These are phyloP conservation scores for Nasturtium officinale DNA, from an alignment of 345 rosid species.

Conservation along the genomic window DNA sequence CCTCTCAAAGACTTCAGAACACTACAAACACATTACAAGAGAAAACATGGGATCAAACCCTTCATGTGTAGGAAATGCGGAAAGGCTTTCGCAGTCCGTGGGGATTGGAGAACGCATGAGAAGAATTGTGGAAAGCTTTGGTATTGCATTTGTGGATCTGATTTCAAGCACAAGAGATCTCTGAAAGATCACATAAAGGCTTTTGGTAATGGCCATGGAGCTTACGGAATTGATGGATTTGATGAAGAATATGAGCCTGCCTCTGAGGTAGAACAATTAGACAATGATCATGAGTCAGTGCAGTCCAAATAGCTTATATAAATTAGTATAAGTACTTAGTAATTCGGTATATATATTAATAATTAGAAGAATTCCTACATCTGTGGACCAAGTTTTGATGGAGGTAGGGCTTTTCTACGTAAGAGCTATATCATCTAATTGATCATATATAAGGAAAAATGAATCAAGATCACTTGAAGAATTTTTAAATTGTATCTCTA, in stretches of 20 bases:
- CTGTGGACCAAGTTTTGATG: constrained; percentile 44
- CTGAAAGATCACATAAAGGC: constrained; percentile 74
- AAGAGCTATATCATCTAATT: constrained; percentile 39
- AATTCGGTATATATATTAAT: constrained; percentile 27
- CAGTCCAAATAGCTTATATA: constrained; percentile 42
- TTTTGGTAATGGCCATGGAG: constrained; percentile 74
- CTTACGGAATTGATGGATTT: constrained; percentile 47
- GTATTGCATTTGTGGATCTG: constrained; percentile 79
- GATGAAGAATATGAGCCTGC: constrained; percentile 65
- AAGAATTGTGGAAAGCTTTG: constrained; percentile 85
- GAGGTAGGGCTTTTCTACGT: constrained; percentile 33
- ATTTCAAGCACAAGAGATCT: constrained; percentile 82
- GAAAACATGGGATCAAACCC: constrained; percentile 74
- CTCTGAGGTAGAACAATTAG: constrained; percentile 58
- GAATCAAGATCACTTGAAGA: constrained; percentile 34
- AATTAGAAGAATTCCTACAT: constrained; percentile 24
- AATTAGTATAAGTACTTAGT: constrained; percentile 21
- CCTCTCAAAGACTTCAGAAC: constrained; percentile 84
- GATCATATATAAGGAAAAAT: constrained; percentile 20
- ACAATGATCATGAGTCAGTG: constrained; percentile 45
- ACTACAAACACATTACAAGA: constrained; percentile 85
- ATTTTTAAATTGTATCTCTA: constrained; percentile 12
- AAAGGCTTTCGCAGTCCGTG: constrained; percentile 75
- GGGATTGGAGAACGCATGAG: constrained; percentile 90
- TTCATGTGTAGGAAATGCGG: constrained; percentile 76